These are phyloP conservation scores for Paecilomyces fulvus DNA, from an alignment of 2,329 filamentous ascomycete genomes.

Conservation along the genomic window DNA sequence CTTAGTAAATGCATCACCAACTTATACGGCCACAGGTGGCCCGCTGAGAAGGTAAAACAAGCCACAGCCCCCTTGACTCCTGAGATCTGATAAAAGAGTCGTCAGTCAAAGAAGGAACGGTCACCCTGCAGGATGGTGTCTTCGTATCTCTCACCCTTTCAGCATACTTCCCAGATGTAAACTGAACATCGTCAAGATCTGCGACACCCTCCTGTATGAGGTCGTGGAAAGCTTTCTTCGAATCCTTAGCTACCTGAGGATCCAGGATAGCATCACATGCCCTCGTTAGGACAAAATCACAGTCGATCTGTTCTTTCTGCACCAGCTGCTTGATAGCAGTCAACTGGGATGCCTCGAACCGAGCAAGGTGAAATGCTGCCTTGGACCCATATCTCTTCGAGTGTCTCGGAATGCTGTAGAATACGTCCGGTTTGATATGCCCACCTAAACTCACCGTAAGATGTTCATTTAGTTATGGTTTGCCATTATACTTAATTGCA, in stretches of 20 bases:
- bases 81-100: conserved; percentile 12
- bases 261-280: not conserved
- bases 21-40: conserved; percentile 59
- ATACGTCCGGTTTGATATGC: not conserved
- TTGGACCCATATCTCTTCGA: not conserved
- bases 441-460: not conserved
- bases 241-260: not conserved
- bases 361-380: not conserved
- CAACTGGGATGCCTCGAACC: not conserved
- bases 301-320: not conserved
- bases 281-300: not conserved
- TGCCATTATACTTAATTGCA: no score
- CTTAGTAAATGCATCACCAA: conserved; percentile 67
- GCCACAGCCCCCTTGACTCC: conserved; percentile 31
- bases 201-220: not conserved
- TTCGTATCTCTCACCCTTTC: not conserved
- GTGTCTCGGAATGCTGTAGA: not conserved
- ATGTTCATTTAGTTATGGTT: no score
- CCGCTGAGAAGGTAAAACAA: conserved; percentile 25
- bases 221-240: not conserved
- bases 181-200: not conserved
- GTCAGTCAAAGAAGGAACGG: not conserved
- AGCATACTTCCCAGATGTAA: not conserved
- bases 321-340: not conserved
- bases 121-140: not conserved